Conservation (phyloP, 2,329 filamentous ascomycete genomes). For the Pestalotiopsis sp. region DNA sequence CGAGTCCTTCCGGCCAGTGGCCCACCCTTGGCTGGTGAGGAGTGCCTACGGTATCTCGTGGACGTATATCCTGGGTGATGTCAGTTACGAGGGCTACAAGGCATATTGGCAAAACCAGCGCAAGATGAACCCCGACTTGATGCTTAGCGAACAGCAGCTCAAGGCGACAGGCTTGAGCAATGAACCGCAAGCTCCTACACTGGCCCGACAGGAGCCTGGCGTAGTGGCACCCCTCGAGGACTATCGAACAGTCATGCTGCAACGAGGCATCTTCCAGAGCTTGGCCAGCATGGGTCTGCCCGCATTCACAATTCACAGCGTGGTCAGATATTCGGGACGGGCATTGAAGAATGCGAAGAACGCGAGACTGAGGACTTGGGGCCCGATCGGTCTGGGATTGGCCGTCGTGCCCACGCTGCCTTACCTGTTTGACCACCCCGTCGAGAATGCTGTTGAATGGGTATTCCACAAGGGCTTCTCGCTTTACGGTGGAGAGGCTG, state of each 20-base stretch:
- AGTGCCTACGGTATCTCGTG: slow-evolving; percentile 89
- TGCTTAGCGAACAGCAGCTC: slow-evolving; percentile 53
- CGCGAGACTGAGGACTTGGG: slow-evolving; percentile 76
- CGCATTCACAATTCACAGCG: slow-evolving; percentile 90
- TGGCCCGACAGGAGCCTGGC: slow-evolving; percentile 37
- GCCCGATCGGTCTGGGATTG: slow-evolving; percentile 82
- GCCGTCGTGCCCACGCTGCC: slow-evolving; percentile 82
- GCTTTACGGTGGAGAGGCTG: slow-evolving; percentile 64
- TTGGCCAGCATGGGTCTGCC: slow-evolving; percentile 93
- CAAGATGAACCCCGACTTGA: slow-evolving; percentile 67
- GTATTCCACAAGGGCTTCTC: slow-evolving; percentile 82
- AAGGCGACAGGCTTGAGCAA: slow-evolving; percentile 48
- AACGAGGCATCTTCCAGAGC: slow-evolving; percentile 88
- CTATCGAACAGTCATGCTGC: slow-evolving; percentile 86
- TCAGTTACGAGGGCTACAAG: slow-evolving; percentile 92
- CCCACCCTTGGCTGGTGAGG: slow-evolving; percentile 80
- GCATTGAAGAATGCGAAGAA: slow-evolving; percentile 87
- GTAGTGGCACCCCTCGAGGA: slow-evolving; percentile 77
- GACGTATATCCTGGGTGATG: slow-evolving; percentile 90
- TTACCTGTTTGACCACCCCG: slow-evolving; percentile 84
- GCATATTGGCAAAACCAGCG: slow-evolving; percentile 87
- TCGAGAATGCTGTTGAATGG: slow-evolving; percentile 91
- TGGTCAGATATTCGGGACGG: slow-evolving; percentile 84
- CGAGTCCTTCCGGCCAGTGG: slow-evolving; percentile 91
- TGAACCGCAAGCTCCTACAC: slow-evolving; percentile 31